Evolutionary conservation across 352 stramenopile species (phyloP), one percentile per base, ranked within the genome.

Genomic region (Globisporangium nunn): DNA sequence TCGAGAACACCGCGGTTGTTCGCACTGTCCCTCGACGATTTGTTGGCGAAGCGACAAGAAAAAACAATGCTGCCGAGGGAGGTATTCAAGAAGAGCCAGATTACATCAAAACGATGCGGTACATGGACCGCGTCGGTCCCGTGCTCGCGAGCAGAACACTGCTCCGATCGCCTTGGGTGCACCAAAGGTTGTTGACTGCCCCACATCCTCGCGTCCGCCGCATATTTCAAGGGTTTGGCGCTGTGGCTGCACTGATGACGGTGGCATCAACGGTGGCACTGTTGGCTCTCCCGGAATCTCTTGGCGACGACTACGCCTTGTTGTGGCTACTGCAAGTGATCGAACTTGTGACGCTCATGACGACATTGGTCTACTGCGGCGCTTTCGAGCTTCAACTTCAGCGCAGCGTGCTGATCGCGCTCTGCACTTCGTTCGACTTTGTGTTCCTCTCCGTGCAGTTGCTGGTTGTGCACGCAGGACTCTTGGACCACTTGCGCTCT

Each of bases 351-450:
- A 18, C 8, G 31, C 41, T 59, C 5, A 11, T 40, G 6, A 4
- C 46, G 0, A 59, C 53, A 2, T 2, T 35, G 3, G 10, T 37
- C 5, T 59, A 52, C 33, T 53, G 44, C 6, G 8, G n/a, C 2
- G 46, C 7, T 17, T 59, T 17, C 14, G 41, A 12, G 10, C 30
- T 52, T 0, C 55, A 56, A 8, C 58, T 47, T 15, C 60, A 66
- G 14, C 49, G 60, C 4, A 43, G 11, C 3, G 15, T 62, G 29
- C 12, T 54, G 3, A 0, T 17, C 0, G 41, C 57, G 6, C 51
- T 68, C 28, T 23, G 50, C 18, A 64, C 52, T 8, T 64, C 47
- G 11, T 68, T 68, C 14, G 52, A 61, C 18, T 64, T 56, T 18
- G 40, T 23, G 2, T 68, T 62, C 30, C 47, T 68, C 11, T 66